Evolutionary conservation across 805 yeast species (phyloP).

Genomic region (Ogataea degrootiae): DNA sequence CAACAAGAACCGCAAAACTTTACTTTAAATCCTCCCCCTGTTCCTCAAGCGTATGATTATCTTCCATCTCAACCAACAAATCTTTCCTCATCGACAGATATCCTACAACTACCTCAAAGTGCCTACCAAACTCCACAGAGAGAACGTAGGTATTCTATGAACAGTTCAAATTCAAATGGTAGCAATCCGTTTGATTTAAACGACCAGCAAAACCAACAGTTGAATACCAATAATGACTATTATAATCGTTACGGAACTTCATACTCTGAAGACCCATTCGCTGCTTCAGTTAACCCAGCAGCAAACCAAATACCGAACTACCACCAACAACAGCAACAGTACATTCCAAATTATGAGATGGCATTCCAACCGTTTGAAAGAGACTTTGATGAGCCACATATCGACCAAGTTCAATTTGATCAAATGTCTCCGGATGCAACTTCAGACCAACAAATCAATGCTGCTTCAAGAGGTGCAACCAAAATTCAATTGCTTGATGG

Average conservation of each 20-base stretch:
- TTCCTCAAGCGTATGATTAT: too few relatives aligned
- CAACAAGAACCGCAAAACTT: not conserved
- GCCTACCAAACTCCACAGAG: not conserved
- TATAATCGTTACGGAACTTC: not conserved
- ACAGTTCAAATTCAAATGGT: not conserved
- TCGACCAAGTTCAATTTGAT: constrained; percentile 13
- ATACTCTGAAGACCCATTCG: not conserved
- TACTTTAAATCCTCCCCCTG: not conserved
- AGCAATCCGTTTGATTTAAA: not conserved
- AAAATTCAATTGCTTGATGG: constrained; percentile 56
- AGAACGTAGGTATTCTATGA: not conserved
- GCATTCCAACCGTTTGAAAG: constrained; percentile 23
- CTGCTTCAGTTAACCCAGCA: not conserved
- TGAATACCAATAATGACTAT: not conserved
- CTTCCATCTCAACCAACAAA: not conserved
- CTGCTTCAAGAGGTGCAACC: constrained; percentile 25
- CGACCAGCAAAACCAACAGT: not conserved
- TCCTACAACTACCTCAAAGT: not conserved
- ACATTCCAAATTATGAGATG: not conserved
- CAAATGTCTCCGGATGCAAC: constrained; percentile 8
- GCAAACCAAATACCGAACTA: not conserved
- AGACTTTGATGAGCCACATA: constrained; percentile 26
- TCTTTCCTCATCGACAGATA: not conserved
- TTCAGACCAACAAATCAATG: constrained; percentile 15
- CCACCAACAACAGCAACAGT: constrained; percentile 1